Percentiles rank a stretch among this genome's conserved stretches.
phyloP scores from a whole-genome alignment of 1,139 yeast genomes.

The Yamadazyma dushanensis region DNA sequence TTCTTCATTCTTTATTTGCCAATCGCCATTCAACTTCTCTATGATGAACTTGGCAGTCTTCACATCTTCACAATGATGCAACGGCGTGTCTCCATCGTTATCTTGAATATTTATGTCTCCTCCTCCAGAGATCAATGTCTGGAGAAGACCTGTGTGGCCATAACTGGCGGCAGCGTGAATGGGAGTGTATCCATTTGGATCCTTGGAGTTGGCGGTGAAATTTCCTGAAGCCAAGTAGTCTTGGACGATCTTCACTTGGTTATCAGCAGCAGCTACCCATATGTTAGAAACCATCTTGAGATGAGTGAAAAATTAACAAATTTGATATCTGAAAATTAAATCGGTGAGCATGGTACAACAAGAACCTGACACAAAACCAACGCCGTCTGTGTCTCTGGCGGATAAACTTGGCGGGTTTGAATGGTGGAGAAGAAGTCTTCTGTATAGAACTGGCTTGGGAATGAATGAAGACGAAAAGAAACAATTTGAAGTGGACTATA shows the following conservation, averaged over 20 bases:
- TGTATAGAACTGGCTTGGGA: slow-evolving; percentile 74
- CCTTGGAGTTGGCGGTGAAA: slow-evolving; percentile 69
- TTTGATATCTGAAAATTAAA: too few species aligned
- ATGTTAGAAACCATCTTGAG: slow-evolving; percentile 57
- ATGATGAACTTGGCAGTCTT: slow-evolving; percentile 64
- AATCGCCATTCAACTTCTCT: slow-evolving; percentile 67
- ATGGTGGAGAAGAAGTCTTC: slow-evolving; percentile 79
- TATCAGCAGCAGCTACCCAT: slow-evolving; percentile 96
- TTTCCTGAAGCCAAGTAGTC: slow-evolving; percentile 48
- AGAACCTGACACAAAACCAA: not conserved
- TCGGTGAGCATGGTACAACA: too few species aligned
- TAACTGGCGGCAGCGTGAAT: slow-evolving; percentile 96
- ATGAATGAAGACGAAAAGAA: slow-evolving; percentile 50
- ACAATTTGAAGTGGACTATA: slow-evolving; percentile 61
- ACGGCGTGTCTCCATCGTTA: slow-evolving; percentile 91
- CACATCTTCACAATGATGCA: slow-evolving; percentile 83
- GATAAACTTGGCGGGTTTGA: slow-evolving; percentile 54
- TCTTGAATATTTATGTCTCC: slow-evolving; percentile 86
- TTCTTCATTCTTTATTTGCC: slow-evolving; percentile 61
- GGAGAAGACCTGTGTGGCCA: slow-evolving; percentile 71
- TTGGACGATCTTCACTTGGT: slow-evolving; percentile 60
- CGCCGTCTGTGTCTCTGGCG: slow-evolving; percentile 19
- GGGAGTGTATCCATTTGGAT: slow-evolving; percentile 93
- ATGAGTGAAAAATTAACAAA: slow-evolving; percentile 3
- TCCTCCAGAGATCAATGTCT: slow-evolving; percentile 55